Conservation (phyloP, 2,329 filamentous ascomycete genomes). For the Camillea tinctor region DNA sequence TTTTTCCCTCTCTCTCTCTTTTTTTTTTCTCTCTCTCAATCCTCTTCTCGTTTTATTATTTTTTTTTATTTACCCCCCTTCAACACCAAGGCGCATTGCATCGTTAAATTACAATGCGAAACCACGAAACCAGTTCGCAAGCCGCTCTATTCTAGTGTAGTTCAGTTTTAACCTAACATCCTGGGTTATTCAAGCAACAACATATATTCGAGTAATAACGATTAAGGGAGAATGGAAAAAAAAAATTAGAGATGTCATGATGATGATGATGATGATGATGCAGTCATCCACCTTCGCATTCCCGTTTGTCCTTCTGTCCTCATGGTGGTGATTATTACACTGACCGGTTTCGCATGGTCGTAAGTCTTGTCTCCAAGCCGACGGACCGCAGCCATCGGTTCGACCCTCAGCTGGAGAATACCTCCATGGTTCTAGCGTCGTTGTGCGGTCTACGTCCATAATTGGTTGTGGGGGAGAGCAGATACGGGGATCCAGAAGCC, state of each 20-base stretch:
- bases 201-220: no score
- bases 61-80: no score
- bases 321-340: neutral
- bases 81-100: neutral
- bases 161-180: neutral
- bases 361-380: neutral
- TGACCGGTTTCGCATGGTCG: neutral
- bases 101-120: neutral
- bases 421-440: constrained; percentile 5
- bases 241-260: no score
- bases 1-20: neutral
- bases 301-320: neutral
- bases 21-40: neutral
- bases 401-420: neutral
- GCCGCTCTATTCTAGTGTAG: neutral
- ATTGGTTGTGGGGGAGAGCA: constrained; percentile 19
- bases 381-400: constrained; percentile 2
- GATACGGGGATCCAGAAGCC: constrained; percentile 12
- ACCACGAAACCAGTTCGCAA: neutral
- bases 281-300: neutral
- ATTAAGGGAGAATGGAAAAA: no score
- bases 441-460: constrained; percentile 10
- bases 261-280: neutral
- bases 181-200: neutral
- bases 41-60: neutral